A percentile compares a stretch with the other conserved stretches of the same genome.
phyloP scores from a whole-genome alignment of 805 yeast species.

The Candida boleticola region DNA sequence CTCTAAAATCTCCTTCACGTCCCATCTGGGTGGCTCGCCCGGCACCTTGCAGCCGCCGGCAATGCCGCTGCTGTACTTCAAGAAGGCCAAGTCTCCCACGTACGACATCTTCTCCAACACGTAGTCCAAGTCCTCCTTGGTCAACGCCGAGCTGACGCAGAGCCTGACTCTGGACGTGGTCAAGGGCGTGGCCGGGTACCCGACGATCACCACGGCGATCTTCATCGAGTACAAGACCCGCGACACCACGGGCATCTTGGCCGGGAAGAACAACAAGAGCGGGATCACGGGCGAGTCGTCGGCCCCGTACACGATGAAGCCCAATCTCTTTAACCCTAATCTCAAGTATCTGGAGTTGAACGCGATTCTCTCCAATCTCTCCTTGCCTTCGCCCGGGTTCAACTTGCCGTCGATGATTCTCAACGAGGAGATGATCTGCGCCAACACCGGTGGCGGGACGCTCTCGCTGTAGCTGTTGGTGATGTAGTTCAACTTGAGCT shows the following conservation, averaged over 20 bases:
- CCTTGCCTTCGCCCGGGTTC: conserved; percentile 90
- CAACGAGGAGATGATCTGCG: conserved; percentile 81
- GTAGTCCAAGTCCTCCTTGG: conserved; percentile 89
- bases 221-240: conserved; percentile 74
- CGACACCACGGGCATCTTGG: conserved; percentile 91
- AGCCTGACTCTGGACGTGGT: conserved; percentile 87
- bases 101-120: conserved; percentile 68
- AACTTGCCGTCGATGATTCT: conserved; percentile 76
- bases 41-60: conserved; percentile 65
- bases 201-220: conserved; percentile 93
- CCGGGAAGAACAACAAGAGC: conserved; percentile 79
- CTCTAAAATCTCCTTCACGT: conserved; percentile 71
- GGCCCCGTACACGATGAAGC: conserved; percentile 90
- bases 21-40: conserved; percentile 68
- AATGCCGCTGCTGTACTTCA: conserved; percentile 75
- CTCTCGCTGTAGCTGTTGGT: conserved; percentile 80
- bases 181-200: conserved; percentile 96
- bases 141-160: conserved; percentile 88
- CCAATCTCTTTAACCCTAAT: conserved; percentile 85
- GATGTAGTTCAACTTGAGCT: conserved; percentile 68
- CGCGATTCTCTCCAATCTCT: conserved; percentile 88
- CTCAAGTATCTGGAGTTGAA: conserved; percentile 93
- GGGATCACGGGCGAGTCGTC: conserved; percentile 98
- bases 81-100: conserved; percentile 71
- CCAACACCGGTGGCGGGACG: conserved; percentile 86